Base-by-base conservation (phyloP, 2,329 filamentous ascomycete species). In the Calonectria pseudoturangicola region DNA sequence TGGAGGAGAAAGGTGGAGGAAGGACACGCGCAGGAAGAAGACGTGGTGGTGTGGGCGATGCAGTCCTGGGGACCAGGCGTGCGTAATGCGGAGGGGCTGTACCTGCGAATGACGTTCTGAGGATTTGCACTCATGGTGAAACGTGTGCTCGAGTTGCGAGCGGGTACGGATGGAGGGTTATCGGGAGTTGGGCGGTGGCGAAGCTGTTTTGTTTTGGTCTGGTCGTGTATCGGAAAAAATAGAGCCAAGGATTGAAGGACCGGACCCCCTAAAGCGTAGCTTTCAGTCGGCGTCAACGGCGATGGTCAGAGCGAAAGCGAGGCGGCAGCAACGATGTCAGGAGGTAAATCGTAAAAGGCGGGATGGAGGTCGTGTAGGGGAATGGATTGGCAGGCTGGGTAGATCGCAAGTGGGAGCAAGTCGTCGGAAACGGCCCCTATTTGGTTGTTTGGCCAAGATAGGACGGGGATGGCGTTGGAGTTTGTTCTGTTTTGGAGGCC, bases 91-190 rank as follows among this genome's bases (percentile, higher is more conserved):
- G 74, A 73, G 63, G 72, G 70, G 71, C 71, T 89, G 78, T 91
- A 93, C 92, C 92, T 92, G 87, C 90, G 88, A 86, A 92, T 92
- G 73, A 92, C 90, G 82, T 91, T 91, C 78, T 88, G 85, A 68
- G 85, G 82, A 79, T 83, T 88, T 78, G 83, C 80, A 77, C 83
- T 85, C 87, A 89, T 89, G 75, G 77, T 83, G 77, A 73, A 75
- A 74, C 43, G 67, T 75, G 72, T 72, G 68, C 51, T 43, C 47
- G 50, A 54, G 65, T 39, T 70, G 67, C 45, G 66, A 67, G 69
- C 71, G 64, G 54, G 43, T 47, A 70, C 74, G 33, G 60, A 58
- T 74, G 60, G 69, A 68, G 67, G 72, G 50, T 48, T 47, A 71
- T 74, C 51, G 68, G 66, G 48, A 16, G 54, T 39, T 39, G 21